Evolutionary conservation across 768 basidiomycete genomes (phyloP), one percentile per base, ranked within the genome.

Genomic region (Mycena venus): DNA sequence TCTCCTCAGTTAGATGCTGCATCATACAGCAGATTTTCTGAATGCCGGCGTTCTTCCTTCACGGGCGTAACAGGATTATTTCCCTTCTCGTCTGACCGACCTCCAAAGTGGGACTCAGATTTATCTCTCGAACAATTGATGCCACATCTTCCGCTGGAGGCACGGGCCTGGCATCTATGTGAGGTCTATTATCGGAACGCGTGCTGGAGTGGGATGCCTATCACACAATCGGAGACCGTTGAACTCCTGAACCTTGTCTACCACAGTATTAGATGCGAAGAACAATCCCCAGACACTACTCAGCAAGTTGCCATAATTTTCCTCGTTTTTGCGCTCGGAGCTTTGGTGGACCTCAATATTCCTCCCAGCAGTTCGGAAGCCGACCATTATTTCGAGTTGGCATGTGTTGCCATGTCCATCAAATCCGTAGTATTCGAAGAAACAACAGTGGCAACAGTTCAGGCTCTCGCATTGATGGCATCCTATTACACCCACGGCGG

Each of bases 341-440:
- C 78, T 19, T 31, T 80, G 55, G 75, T 78, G 19, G 79, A 80
- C 51, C 69, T 80, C 21, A 69, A 75, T 3, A 76, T 87, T 6
- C 76, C 82, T 34, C 77, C 82, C 10, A 78, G 82, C 59, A 80
- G 77, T 29, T 75, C 79, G 7, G 85, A 86, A 40, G 87, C 88
- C 5, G 88, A 90, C 77, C 81, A 84, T 70, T 86, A 87, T 70
- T 89, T 86, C 69, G 84, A 86, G 40, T 75, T 89, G 47, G 87
- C 82, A 17, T 81, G 86, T 65, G 78, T 85, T 23, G 85, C 87
- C 0, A 66, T 89, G 59, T 85, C 86, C 2, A 67, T 88, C 65
- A 81, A 81, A 1, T n/a, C 79, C 82, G 1, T 79, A n/a, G n/a
- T 88, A 5, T 83, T 84, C 40, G 87, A 87, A 40, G 78, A 82